Evolutionary conservation across 1,284 basidiomycete genomes (phyloP), one percentile per base, ranked within the genome.

Genomic region (Mycena citricolor): DNA sequence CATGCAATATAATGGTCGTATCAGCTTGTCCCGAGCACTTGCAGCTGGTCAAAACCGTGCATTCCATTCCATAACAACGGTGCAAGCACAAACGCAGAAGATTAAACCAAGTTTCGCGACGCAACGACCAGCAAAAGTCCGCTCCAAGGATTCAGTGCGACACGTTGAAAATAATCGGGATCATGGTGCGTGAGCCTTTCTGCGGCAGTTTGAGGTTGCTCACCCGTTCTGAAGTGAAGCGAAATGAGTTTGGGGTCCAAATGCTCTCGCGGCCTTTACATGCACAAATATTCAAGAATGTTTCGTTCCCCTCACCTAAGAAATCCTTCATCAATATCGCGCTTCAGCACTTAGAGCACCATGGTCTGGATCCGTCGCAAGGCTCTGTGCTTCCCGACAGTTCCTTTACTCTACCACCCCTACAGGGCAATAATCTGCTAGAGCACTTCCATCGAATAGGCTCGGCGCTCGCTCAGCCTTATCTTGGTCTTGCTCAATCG

Each of bases 401-500:
- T 8, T 67, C 74, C 2, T 94, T 99, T 63, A 79, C 83, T 10
- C 76, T 99, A 5, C 97, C 95, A 0, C 76, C 79, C 0, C 70
- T 99, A 2, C 89, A 91, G 62, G 97, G 94, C 11, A 60, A 68
- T 4, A 85, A 86, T 51, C 79, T 99, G 42, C 81, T 89, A 44
- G 83, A 97, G 61, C 97, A 99, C 63, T 98, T 98, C 64, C 77
- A 90, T 58, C 76, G 76, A 31, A 79, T 99, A 31, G 95, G 94
- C 3, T 53, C 71, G 4, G 68, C 77, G 22, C 75, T 79, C 0
- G 79, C 91, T 3, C 77, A 93, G 58, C 94, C 94, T 0, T 97
- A 91, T 79, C 74, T 94, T 6, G 67, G 73, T 4, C 73, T 94
- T 47, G 84, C 94, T 2, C 75, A 83, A 39, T 62, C 70, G 4